Base-by-base conservation (phyloP, 2,329 filamentous ascomycete genomes). In the Rutstroemia sp. region DNA sequence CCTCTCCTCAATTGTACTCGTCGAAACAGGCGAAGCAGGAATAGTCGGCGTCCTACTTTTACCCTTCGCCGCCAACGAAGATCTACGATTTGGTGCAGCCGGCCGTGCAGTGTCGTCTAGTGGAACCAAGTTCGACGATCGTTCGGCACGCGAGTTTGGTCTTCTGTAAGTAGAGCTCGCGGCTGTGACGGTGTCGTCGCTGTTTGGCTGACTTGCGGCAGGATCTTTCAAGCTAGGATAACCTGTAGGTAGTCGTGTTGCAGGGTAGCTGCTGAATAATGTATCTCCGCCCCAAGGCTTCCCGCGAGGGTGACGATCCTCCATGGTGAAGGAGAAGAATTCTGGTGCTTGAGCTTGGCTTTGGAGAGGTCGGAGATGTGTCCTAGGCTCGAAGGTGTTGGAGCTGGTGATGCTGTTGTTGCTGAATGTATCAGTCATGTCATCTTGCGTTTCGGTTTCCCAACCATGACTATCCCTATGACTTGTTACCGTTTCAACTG, bases 401-500 rank as follows among this genome's bases (percentile, higher is more conserved):
- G 59, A 55, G 9, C 54, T 66, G 3, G 59, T 56, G 9, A 54
- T 57, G 44, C 60, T 64, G 1, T 58, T 62, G 4, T 64, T 55
- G 46, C 64, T 67, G 17, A 51, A 63, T 12, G 59, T 58, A 53
- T 70, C 67, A 2, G 64, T 67, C 16, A 60, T 50, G 7, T 66
- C 66, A 14, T 61, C 64, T 53, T 39, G 16, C 1, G 64, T 67
- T 9, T 66, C 63, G 0, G 67, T 68, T 55, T 70, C 68, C 68
- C 67, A 70, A 7, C 67, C 69, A 62, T 70, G 65, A n/a, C 67
- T 68, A 23, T 69, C 66, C 19, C 66, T 64, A 51, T 64, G 58
- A 42, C 65, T 67, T 7, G 63, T 68, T 2, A 70, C 58, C 0
- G 68, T 70, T 55, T 70, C 68, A 9, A 67, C 67, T 19, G 68